These are phyloP conservation scores for Thelonectria discophora DNA, from an alignment of 2,329 filamentous ascomycete genomes.

Conservation along the genomic window DNA sequence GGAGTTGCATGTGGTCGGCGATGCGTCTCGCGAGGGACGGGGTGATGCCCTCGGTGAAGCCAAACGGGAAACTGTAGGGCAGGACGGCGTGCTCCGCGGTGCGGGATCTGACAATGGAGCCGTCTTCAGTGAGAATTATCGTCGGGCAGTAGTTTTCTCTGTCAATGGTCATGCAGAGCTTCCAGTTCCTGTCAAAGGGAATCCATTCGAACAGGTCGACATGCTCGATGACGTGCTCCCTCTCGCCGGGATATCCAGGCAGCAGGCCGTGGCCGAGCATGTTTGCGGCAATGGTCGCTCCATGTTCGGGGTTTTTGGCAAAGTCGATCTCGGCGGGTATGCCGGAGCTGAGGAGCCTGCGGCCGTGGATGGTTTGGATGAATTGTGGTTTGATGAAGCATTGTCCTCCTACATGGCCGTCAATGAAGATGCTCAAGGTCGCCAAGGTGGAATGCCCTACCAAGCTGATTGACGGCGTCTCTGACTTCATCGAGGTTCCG, in stretches of 20 bases:
- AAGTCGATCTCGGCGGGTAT: conserved; percentile 17
- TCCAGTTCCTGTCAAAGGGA: conserved; percentile 48
- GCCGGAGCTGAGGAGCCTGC: conserved; percentile 22
- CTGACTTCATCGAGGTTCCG: conserved; percentile 33
- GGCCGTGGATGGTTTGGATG: conserved; percentile 27
- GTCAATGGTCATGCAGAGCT: conserved; percentile 54
- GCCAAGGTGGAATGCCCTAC: conserved; percentile 28
- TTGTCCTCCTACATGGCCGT: conserved; percentile 25
- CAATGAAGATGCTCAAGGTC: too few relatives aligned
- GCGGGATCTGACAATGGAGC: conserved; percentile 33
- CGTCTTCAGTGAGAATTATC: conserved; percentile 45
- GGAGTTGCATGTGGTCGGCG: conserved; percentile 10
- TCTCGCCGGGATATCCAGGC: conserved; percentile 11
- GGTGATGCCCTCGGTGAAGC: conserved; percentile 42
- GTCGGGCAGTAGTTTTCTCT: conserved; percentile 51
- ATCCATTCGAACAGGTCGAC: conserved; percentile 50
- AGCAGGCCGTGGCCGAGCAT: conserved; percentile 30
- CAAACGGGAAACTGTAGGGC: conserved; percentile 38
- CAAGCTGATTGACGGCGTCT: conserved; percentile 34
- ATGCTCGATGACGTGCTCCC: conserved; percentile 36
- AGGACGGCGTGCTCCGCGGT: not conserved
- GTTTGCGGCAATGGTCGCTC: conserved; percentile 27
- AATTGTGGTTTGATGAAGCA: conserved; percentile 44
- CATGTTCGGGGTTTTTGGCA: conserved; percentile 29
- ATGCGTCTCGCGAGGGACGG: conserved; percentile 32